phyloP scores from a whole-genome alignment of 176 grass and related monocot species.

The Elaeis guineensis region DNA sequence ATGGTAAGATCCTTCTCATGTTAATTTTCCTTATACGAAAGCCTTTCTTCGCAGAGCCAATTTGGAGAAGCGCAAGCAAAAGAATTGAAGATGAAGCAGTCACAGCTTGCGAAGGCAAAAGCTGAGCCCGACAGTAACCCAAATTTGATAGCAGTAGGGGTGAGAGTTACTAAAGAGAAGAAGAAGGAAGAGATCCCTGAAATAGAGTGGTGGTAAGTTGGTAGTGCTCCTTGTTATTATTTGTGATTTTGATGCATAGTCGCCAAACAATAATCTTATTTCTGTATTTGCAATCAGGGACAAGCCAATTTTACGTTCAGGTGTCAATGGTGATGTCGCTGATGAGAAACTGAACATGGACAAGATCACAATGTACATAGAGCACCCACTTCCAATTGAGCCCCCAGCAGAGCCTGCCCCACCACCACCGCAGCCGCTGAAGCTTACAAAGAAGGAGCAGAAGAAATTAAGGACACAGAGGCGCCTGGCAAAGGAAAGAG shows the following conservation, averaged over 20 bases:
- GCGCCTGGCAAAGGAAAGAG: constrained; percentile 93
- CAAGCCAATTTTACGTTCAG: constrained; percentile 46
- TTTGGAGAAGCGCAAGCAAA: constrained; percentile 97
- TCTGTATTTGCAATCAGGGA: constrained; percentile 49
- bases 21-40: background rate
- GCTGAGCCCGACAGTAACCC: constrained; percentile 82
- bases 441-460: constrained; percentile 93
- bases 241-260: background rate
- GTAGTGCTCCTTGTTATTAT: background rate
- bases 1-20: too few species aligned
- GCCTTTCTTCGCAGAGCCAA: constrained; percentile 48
- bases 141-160: constrained; percentile 82
- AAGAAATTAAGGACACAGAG: constrained; percentile 96
- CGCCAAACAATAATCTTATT: too few species aligned
- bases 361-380: constrained; percentile 81
- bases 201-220: constrained; percentile 88
- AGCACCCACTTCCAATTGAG: constrained; percentile 81
- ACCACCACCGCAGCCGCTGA: constrained; percentile 83
- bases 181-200: constrained; percentile 85
- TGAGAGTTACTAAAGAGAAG: constrained; percentile 59
- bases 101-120: constrained; percentile 89
- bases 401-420: constrained; percentile 79
- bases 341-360: constrained; percentile 74
- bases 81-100: constrained; percentile 82
- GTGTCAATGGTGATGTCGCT: constrained; percentile 37